Conservation (phyloP, 441 rosid genomes). For the Brassica balearica region DNA sequence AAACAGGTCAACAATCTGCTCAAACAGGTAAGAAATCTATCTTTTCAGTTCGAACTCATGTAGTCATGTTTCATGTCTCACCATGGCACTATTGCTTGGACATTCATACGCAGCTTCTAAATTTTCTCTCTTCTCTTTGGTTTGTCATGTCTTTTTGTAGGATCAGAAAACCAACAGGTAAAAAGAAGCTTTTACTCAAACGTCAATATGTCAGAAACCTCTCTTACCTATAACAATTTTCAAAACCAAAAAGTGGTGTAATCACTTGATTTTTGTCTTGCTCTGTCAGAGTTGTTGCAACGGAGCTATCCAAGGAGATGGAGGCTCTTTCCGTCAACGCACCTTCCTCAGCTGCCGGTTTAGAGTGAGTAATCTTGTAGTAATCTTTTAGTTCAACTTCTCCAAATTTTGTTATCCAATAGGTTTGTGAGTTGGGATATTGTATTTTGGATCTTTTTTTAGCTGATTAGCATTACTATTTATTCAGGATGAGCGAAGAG, state of each 20-base stretch:
- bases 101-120: not conserved
- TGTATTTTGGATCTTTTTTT: not conserved
- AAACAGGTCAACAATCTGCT: conserved; percentile 55
- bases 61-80: not conserved
- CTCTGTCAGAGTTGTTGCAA: not conserved
- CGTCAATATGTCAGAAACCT: conserved; percentile 7
- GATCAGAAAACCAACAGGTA: conserved; percentile 2
- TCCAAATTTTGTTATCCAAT: not conserved
- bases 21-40: too few relatives aligned
- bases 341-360: conserved; percentile 7
- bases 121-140: not conserved
- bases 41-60: too few relatives aligned
- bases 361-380: conserved; percentile 2
- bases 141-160: conserved; percentile 4
- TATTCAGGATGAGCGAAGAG: conserved; percentile 54
- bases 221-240: not conserved
- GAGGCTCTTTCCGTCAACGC: conserved; percentile 15
- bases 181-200: not conserved
- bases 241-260: not conserved
- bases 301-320: not conserved
- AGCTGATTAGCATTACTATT: conserved; percentile 14
- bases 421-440: conserved; percentile 2
- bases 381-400: not conserved
- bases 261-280: not conserved
- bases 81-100: conserved; percentile 3